Evolutionary conservation across 192 early-diverging fungal genomes (phyloP).

Genomic region (Backusella sp.): DNA sequence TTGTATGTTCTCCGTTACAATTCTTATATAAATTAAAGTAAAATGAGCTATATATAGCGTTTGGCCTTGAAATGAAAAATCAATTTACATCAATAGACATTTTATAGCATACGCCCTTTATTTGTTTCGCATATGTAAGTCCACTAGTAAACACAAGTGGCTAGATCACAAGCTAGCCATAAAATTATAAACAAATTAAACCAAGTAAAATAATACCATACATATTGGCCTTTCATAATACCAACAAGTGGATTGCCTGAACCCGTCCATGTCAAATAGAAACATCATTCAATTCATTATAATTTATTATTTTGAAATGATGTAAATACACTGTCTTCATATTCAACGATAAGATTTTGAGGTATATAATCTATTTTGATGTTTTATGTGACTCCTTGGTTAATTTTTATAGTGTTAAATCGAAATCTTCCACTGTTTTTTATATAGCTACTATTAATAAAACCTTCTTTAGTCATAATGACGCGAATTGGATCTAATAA

Average conservation of each 20-base stretch:
- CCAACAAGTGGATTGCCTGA: slow-evolving; percentile 17
- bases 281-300: slow-evolving; percentile 15
- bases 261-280: not conserved
- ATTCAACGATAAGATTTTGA: slow-evolving; percentile 19
- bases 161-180: slow-evolving; percentile 11
- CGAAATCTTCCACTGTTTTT: too few species aligned
- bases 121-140: slow-evolving; percentile 43
- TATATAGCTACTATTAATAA: slow-evolving; percentile 12
- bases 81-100: slow-evolving; percentile 28
- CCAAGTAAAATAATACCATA: not conserved
- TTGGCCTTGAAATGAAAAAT: not conserved
- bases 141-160: slow-evolving; percentile 40
- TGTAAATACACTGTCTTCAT: not conserved
- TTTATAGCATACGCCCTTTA: slow-evolving; percentile 31
- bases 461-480: slow-evolving; percentile 14
- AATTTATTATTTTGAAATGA: slow-evolving; percentile 17
- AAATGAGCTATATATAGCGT: not conserved
- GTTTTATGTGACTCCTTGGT: slow-evolving; percentile 12
- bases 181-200: not conserved
- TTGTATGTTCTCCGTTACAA: slow-evolving; percentile 42
- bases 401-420: not conserved
- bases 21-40: slow-evolving; percentile 17
- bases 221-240: slow-evolving; percentile 9
- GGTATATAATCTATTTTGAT: not conserved
- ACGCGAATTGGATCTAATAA: slow-evolving; percentile 19